phyloP scores from a whole-genome alignment of 495 filamentous ascomycete genomes.

The Trypethelium eluteriae region DNA sequence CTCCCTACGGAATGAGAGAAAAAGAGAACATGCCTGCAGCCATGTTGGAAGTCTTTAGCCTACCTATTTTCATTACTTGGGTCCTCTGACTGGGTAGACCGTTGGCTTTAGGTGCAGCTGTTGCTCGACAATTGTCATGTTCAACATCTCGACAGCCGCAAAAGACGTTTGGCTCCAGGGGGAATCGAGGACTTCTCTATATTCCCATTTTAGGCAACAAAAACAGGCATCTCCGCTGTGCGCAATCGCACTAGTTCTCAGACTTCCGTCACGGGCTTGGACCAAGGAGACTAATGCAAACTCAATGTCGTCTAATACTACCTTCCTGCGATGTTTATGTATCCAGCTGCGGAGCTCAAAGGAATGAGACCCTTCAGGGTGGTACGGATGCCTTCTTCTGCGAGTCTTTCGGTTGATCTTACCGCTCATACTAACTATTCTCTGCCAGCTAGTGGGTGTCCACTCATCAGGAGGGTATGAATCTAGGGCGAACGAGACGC shows the following conservation, averaged over 20 bases:
- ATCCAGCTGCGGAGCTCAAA: not conserved
- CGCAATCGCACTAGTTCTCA: not conserved
- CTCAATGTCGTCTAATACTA: constrained; percentile 9
- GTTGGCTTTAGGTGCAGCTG: not conserved
- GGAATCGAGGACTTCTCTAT: not conserved
- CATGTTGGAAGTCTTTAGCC: not conserved
- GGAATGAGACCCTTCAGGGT: constrained; percentile 8
- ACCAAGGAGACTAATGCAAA: not conserved
- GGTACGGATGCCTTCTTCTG: not conserved
- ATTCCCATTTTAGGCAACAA: not conserved
- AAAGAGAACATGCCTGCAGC: not conserved
- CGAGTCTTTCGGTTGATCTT: constrained; percentile 1
- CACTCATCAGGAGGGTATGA: no score
- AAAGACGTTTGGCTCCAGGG: not conserved
- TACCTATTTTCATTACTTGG: not conserved
- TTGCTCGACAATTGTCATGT: not conserved
- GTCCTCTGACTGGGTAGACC: not conserved
- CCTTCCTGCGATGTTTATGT: constrained; percentile 11
- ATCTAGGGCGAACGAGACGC: no score
- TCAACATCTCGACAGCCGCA: not conserved
- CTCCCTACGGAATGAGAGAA: not conserved
- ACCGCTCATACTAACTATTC: not conserved
- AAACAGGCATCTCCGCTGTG: not conserved
- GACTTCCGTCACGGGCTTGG: not conserved
- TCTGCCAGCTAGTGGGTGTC: not conserved